Evolutionary conservation across 768 basidiomycete species (phyloP).

Genomic region (Leccinum disarticulatum): DNA sequence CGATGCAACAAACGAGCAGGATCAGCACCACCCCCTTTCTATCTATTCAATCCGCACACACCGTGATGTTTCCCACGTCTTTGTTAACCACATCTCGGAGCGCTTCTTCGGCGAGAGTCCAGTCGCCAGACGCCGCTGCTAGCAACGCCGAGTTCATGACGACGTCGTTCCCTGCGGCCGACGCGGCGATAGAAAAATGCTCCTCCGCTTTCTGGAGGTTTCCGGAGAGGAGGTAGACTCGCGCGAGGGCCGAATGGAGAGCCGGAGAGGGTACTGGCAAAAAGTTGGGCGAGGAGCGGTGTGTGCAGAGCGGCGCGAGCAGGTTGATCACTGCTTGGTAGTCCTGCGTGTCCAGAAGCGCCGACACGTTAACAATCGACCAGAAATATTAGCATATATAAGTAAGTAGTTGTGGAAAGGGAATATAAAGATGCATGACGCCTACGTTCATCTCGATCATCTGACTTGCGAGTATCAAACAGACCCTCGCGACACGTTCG

Average conservation of each 20-base stretch:
- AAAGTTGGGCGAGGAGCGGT: constrained; percentile 24
- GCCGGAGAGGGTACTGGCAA: constrained; percentile 43
- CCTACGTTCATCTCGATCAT: constrained; percentile 81
- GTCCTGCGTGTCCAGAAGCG: constrained; percentile 1
- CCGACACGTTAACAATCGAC: not conserved
- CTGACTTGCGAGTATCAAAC: constrained; percentile 77
- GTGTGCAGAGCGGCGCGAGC: constrained; percentile 63
- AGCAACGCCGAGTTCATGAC: constrained; percentile 67
- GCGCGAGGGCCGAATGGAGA: constrained; percentile 66
- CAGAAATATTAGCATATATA: not conserved
- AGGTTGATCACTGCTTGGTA: constrained; percentile 58
- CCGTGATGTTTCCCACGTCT: constrained; percentile 63
- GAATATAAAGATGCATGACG: not conserved
- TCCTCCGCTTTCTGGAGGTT: constrained; percentile 56
- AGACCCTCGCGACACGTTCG: constrained; percentile 74
- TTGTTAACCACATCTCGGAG: constrained; percentile 45
- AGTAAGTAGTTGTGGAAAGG: not conserved
- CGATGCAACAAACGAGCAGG: not conserved
- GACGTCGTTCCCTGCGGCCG: constrained; percentile 46
- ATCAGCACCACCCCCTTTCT: not conserved
- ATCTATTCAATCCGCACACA: constrained; percentile 19
- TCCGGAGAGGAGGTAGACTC: constrained; percentile 75
- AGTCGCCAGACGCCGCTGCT: constrained; percentile 69
- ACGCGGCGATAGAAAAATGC: constrained; percentile 47
- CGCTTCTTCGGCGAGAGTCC: constrained; percentile 49